Base-by-base conservation (phyloP, 768 basidiomycete genomes). In the Naganishia vaughanmartiniae region DNA sequence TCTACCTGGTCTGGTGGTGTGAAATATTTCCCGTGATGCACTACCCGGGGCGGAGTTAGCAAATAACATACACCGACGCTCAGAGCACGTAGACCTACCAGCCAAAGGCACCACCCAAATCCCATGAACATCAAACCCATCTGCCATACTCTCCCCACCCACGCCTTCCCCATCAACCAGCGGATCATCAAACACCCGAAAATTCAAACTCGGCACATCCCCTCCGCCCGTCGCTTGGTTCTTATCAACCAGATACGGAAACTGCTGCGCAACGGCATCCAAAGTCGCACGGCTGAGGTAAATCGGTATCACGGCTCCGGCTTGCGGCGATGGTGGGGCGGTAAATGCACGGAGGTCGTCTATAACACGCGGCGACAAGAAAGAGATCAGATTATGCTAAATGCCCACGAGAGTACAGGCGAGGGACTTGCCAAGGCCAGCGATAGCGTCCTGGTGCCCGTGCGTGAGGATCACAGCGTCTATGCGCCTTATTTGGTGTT, bases 391-490 rank as follows among this genome's bases (percentile, higher is more conserved):
- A 5, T 19, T 42, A 58, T 6, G 31, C 12, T 4, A 0, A 26
- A 24, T 31, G 10, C 65, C 12, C 34, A 31, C 14, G 4, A 31
- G 14, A 28, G 36, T 34, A 51, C 39, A 34, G 45, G 15, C 3
- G 67, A 28, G 75, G 28, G 28, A 48, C 33, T n/a, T 34, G 69
- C 71, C 71, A 15, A 72, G 66, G 17, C 71, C 71, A 9, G 66
- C 66, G 82, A 65, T 63, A 86, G 86, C 90, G 81, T 92, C 91
- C 45, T 91, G 90, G 82, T 94, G 93, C 10, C 90, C 88, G 81
- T 94, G 92, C 0, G 92, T 93, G 51, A 95, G 87, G 19, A 96
- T 83, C 12, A 95, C 84, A 51, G 87, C 88, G 74, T 90, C 88
- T 66, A 90, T 88, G 72, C 84, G 82, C 74, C 92, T 84, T 53